Evolutionary conservation across 805 yeast species (phyloP), one percentile per base, ranked within the genome.

Genomic region (Cyberlindnera mississippiensis): DNA sequence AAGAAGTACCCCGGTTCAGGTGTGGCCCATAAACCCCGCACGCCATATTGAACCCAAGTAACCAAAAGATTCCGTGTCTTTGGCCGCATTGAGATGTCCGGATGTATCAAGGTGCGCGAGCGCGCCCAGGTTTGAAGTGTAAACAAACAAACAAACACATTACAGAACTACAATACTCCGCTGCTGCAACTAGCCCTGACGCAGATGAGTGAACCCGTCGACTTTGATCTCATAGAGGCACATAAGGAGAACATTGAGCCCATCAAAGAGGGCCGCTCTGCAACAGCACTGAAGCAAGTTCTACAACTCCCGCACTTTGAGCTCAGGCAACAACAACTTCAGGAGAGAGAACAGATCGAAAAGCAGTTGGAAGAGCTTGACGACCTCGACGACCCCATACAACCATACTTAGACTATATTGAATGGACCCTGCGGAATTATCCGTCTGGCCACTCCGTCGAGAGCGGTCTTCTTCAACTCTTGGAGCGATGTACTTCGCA

Each of bases 211-310:
- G 41, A 36, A 6, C 37, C 44, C 1, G 49, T 68, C 9, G 61
- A 66, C 31, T 73, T 75, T 51, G 68, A 61, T 14, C 59, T 56
- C 24, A 63, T 82, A 20, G 86, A 82, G 54, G 63, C 61, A 15
- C 82, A 84, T 42, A 89, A 89, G 62, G 96, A 86, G 59, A 86
- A 86, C 55, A 80, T 89, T 6, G 69, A 70, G 53, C 88, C 91
- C 1, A 55, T 78, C 18, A 64, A 63, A 3, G 78, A 74, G 14
- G 96, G 96, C 3, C 68, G 90, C 33, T 78, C 91, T 0, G 95
- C 81, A 0, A 51, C 64, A 27, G 71, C 78, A 8, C 64, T 88
- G 22, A 72, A 75, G 1, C 63, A 68, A 26, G 61, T 76, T 2
- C 65, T 80, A 28, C 45, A 58, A 3, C 44, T 50, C 16, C 60